Evolutionary conservation across 1,139 yeast genomes (phyloP).

Genomic region (Blastobotrys malaysiensis): DNA sequence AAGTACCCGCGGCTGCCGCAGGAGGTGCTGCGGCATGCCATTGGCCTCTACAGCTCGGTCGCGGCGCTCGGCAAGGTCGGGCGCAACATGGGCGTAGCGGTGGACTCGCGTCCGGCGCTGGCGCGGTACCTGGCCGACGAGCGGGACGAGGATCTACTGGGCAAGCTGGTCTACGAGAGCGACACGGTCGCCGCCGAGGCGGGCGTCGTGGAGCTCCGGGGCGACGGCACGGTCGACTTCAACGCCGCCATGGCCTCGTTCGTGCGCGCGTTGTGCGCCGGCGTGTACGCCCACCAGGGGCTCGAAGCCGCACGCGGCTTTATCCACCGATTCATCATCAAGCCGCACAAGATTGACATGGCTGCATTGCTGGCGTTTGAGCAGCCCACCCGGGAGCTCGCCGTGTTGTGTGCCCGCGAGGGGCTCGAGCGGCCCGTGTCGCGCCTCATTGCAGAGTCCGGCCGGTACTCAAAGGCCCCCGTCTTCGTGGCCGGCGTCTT

Average conservation of each 20-base stretch:
- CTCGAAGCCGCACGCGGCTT: slow-evolving; percentile 57
- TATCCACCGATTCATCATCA: slow-evolving; percentile 62
- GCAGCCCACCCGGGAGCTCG: slow-evolving; percentile 81
- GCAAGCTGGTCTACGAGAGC: slow-evolving; percentile 31
- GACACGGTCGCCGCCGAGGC: slow-evolving; percentile 32
- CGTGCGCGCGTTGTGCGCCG: slow-evolving; percentile 45
- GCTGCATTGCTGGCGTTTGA: slow-evolving; percentile 70
- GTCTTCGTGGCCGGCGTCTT: slow-evolving; percentile 90
- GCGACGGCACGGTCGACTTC: slow-evolving; percentile 31
- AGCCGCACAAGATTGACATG: slow-evolving; percentile 68
- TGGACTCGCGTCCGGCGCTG: slow-evolving; percentile 58
- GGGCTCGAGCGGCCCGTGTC: slow-evolving; percentile 71
- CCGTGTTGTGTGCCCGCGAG: slow-evolving; percentile 72
- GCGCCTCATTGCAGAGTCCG: slow-evolving; percentile 87
- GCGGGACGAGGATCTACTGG: slow-evolving; percentile 44
- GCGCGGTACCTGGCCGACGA: slow-evolving; percentile 67
- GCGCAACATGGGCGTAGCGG: slow-evolving; percentile 78
- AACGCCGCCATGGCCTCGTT: slow-evolving; percentile 45
- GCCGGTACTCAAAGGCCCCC: slow-evolving; percentile 79
- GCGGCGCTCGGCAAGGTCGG: slow-evolving; percentile 62
- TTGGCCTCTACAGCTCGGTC: slow-evolving; percentile 66
- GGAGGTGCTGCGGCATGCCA: slow-evolving; percentile 65
- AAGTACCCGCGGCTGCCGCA: slow-evolving; percentile 88
- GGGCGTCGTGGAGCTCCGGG: slow-evolving; percentile 38
- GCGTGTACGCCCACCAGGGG: slow-evolving; percentile 44